Conservation (phyloP, 2,329 filamentous ascomycete species). For the Escovopsis sp. region DNA sequence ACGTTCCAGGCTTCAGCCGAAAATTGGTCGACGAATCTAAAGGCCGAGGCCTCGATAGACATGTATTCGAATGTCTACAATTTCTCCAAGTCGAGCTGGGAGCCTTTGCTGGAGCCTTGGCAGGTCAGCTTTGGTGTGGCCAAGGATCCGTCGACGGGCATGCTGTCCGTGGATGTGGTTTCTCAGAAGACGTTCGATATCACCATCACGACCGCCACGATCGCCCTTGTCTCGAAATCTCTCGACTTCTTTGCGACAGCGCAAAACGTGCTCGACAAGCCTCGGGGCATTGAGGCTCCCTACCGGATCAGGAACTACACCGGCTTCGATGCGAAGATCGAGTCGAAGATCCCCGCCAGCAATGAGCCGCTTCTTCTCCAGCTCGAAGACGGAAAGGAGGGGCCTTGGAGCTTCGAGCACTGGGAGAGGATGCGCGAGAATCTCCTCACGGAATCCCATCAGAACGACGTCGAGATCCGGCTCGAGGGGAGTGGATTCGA, state of each 20-base stretch:
- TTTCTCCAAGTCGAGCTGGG: conserved; percentile 97
- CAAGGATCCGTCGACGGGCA: conserved; percentile 58
- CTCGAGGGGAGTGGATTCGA: conserved; percentile 93
- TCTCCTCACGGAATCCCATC: conserved; percentile 66
- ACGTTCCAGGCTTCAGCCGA: conserved; percentile 70
- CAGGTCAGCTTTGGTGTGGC: conserved; percentile 81
- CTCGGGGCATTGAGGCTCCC: conserved; percentile 77
- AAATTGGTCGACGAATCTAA: conserved; percentile 82
- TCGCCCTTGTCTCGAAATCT: conserved; percentile 84
- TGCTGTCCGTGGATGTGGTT: conserved; percentile 68
- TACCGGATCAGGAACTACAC: conserved; percentile 93
- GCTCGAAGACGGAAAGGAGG: conserved; percentile 76
- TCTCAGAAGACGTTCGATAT: conserved; percentile 87
- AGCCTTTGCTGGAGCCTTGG: conserved; percentile 93
- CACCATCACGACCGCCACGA: conserved; percentile 83
- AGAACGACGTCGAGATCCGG: conserved; percentile 64
- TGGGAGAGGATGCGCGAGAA: conserved; percentile 94
- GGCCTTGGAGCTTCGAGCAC: conserved; percentile 92
- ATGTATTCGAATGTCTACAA: conserved; percentile 97
- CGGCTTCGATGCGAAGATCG: conserved; percentile 75
- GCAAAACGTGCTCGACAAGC: conserved; percentile 76
- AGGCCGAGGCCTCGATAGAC: conserved; percentile 77
- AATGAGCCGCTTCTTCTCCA: conserved; percentile 58
- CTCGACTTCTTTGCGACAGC: conserved; percentile 82
- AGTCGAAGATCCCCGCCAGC: conserved; percentile 53